phyloP scores from a whole-genome alignment of 1,139 yeast genomes.

The Fermentozyma sake region DNA sequence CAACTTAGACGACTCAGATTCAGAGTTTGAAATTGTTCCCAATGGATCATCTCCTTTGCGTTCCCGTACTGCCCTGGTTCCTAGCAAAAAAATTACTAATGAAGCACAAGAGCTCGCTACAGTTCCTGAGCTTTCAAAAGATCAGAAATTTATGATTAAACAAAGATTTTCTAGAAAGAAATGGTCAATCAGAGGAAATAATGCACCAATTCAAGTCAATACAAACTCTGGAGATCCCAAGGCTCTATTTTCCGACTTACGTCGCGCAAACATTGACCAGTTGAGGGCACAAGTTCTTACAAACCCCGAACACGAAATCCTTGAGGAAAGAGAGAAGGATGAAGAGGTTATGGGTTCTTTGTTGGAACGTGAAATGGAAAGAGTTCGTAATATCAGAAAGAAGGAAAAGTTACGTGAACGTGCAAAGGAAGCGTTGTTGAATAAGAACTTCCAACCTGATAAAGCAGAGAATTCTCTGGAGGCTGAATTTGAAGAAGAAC shows the following conservation, averaged over 20 bases:
- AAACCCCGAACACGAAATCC: slow-evolving; percentile 27
- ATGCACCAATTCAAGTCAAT: not conserved
- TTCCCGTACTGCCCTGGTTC: slow-evolving; percentile 14
- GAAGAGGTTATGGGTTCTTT: slow-evolving; percentile 45
- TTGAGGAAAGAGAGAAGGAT: slow-evolving; percentile 36
- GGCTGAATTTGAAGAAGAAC: slow-evolving; percentile 14
- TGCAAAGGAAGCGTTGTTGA: slow-evolving; percentile 29
- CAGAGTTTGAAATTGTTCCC: slow-evolving; percentile 10
- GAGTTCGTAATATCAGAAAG: slow-evolving; percentile 47
- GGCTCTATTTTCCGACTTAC: slow-evolving; percentile 15
- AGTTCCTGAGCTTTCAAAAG: slow-evolving; percentile 36
- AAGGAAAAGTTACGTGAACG: slow-evolving; percentile 43
- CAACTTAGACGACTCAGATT: slow-evolving; percentile 25
- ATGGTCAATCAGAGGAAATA: too few species aligned
- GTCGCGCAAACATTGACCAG: slow-evolving; percentile 34
- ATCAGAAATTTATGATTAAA: slow-evolving; percentile 29
- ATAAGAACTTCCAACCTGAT: slow-evolving; percentile 11
- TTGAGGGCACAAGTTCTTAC: slow-evolving; percentile 20
- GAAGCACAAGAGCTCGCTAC: slow-evolving; percentile 15
- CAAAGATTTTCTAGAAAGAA: slow-evolving; percentile 30
- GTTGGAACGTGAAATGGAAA: slow-evolving; percentile 58
- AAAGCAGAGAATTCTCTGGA: slow-evolving; percentile 10
- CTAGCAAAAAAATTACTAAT: slow-evolving; percentile 23
- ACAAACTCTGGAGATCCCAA: slow-evolving; percentile 3
- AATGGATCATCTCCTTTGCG: slow-evolving; percentile 9